These are phyloP conservation scores for Leptographium procerum DNA, from an alignment of 2,329 filamentous ascomycete species.

Conservation along the genomic window DNA sequence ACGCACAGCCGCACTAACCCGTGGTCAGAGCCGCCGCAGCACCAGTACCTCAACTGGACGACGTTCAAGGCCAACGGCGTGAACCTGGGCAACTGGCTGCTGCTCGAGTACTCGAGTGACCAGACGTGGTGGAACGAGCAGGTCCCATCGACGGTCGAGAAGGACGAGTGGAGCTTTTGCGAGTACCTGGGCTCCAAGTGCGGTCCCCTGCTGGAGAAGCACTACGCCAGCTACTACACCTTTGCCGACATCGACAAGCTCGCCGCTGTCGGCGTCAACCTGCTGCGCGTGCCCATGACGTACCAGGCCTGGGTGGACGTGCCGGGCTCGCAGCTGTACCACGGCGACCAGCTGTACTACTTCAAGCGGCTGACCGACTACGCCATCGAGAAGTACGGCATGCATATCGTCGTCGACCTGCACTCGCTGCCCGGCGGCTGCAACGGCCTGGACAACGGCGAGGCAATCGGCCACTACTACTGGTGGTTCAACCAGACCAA, in stretches of 20 bases:
- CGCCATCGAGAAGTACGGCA: not conserved
- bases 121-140: conserved; percentile 2
- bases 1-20: not conserved
- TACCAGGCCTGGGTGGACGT: conserved; percentile 6
- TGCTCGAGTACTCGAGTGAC: conserved; percentile 5
- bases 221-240: conserved; percentile 5
- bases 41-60: conserved; percentile 1
- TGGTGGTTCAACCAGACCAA: conserved; percentile 8
- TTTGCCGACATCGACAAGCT: conserved; percentile 6
- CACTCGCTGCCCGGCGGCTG: conserved; percentile 4
- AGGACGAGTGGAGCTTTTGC: conserved; percentile 6
- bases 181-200: conserved; percentile 4
- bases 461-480: not conserved
- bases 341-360: conserved; percentile 2
- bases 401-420: conserved; percentile 7
- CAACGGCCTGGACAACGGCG: conserved; percentile 7
- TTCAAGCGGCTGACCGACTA: conserved; percentile 4
- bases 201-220: conserved; percentile 2
- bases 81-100: conserved; percentile 6
- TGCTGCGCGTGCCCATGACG: conserved; percentile 3
- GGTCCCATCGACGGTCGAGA: not conserved
- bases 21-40: not conserved
- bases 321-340: conserved; percentile 1
- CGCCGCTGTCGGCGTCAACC: conserved; percentile 3
- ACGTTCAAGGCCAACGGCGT: conserved; percentile 7